These are phyloP conservation scores for Emergomyces orientalis DNA, from an alignment of 2,329 filamentous ascomycete genomes.

Conservation along the genomic window DNA sequence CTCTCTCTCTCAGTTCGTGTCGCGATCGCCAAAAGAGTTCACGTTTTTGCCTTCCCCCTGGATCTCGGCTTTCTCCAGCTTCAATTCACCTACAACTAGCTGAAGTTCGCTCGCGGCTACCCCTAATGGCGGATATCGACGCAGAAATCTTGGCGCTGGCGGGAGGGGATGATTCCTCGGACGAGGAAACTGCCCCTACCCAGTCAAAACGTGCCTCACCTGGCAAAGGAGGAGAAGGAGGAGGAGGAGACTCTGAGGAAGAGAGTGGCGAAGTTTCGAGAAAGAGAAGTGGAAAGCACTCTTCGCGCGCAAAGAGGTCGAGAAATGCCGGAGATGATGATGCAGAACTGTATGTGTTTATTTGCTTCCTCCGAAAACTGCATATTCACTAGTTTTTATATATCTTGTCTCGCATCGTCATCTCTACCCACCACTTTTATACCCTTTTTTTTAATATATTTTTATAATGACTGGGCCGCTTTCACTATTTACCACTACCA, in stretches of 20 bases:
- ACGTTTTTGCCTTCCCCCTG: not conserved
- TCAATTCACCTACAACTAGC: slow-evolving; percentile 7
- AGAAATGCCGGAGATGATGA: slow-evolving; percentile 61
- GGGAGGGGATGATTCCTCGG: slow-evolving; percentile 55
- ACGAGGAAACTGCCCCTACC: slow-evolving; percentile 43
- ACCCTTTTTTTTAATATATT: not conserved
- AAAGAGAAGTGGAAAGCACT: slow-evolving; percentile 37
- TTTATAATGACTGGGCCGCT: no score
- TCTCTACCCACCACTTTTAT: slow-evolving; percentile 14
- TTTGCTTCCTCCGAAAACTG: not conserved
- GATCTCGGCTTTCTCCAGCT: slow-evolving; percentile 10
- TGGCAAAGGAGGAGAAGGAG: slow-evolving; percentile 38
- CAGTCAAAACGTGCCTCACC: slow-evolving; percentile 47
- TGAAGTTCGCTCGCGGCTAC: slow-evolving; percentile 33
- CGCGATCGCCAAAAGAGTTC: not conserved
- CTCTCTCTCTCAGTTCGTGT: no score
- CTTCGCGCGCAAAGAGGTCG: slow-evolving; percentile 37
- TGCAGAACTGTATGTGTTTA: slow-evolving; percentile 62
- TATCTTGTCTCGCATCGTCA: not conserved
- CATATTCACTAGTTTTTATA: slow-evolving; percentile 12
- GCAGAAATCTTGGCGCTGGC: slow-evolving; percentile 90
- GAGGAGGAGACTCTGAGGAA: slow-evolving; percentile 33
- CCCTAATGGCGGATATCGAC: slow-evolving; percentile 79
- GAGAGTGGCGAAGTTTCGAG: slow-evolving; percentile 40
- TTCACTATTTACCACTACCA: slow-evolving; percentile 9